phyloP scores from a whole-genome alignment of 1,139 yeast genomes.

The Geotrichum bryndzae region DNA sequence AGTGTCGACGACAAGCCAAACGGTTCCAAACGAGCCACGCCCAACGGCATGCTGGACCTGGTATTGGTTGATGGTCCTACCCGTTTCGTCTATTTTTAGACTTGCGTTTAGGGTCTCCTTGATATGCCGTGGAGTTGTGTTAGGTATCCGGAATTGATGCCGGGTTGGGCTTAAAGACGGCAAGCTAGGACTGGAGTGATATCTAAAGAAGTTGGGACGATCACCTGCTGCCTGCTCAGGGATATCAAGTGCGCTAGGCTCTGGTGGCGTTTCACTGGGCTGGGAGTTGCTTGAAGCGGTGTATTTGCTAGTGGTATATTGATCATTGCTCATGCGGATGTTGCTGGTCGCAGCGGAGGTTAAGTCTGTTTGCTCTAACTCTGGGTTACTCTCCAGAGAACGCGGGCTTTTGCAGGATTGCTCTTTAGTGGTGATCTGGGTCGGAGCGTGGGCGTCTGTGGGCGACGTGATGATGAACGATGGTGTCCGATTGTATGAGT shows the following conservation, averaged over 20 bases:
- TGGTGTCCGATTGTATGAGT: background rate
- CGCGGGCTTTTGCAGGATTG: background rate
- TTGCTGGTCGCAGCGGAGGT: background rate
- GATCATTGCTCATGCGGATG: background rate
- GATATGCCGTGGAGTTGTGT: conserved; percentile 32
- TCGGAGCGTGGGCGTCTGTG: background rate
- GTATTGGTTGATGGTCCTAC: conserved; percentile 43
- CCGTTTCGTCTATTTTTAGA: conserved; percentile 32
- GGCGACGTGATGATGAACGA: background rate
- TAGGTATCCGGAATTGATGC: conserved; percentile 36
- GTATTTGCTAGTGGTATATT: background rate
- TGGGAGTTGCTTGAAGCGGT: background rate
- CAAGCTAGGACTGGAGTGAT: conserved; percentile 33
- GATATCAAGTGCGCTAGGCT: background rate
- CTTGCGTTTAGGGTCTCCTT: conserved; percentile 39
- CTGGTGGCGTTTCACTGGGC: background rate
- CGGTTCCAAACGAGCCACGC: conserved; percentile 85
- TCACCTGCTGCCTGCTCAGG: background rate
- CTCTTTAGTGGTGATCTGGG: background rate
- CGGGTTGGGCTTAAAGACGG: conserved; percentile 34
- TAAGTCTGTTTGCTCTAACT: background rate
- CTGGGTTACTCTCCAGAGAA: background rate
- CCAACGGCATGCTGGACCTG: conserved; percentile 62
- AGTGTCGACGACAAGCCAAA: conserved; percentile 72
- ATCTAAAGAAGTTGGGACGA: conserved; percentile 28